These are phyloP conservation scores for Fusarium zealandicum DNA, from an alignment of 2,329 filamentous ascomycete genomes.

Conservation along the genomic window DNA sequence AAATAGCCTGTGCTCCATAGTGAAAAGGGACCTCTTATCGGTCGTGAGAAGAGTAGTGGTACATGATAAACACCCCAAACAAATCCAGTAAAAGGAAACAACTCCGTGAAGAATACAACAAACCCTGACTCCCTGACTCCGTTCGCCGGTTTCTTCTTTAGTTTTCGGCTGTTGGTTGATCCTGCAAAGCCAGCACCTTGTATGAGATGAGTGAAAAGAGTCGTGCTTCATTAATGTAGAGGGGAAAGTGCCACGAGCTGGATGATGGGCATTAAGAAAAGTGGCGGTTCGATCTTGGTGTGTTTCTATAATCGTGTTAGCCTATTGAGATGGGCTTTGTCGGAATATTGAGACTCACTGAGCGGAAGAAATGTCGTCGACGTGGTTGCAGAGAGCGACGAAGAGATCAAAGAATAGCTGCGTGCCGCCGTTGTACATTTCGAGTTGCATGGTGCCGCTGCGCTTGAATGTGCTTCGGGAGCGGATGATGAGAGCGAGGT, in stretches of 20 bases:
- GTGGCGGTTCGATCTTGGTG: slow-evolving; percentile 57
- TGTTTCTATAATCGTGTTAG: slow-evolving; percentile 41
- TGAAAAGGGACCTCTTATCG: slow-evolving; percentile 19
- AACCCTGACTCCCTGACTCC: slow-evolving; percentile 22
- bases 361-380: slow-evolving; percentile 70
- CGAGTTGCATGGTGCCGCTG: slow-evolving; percentile 93
- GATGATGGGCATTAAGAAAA: slow-evolving; percentile 38
- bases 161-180: slow-evolving; percentile 29
- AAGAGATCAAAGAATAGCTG: slow-evolving; percentile 93
- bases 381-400: slow-evolving; percentile 90
- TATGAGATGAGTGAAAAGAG: slow-evolving; percentile 11
- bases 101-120: slow-evolving; percentile 21
- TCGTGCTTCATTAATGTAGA: slow-evolving; percentile 39
- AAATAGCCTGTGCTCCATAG: slow-evolving; percentile 23
- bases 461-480: slow-evolving; percentile 88
- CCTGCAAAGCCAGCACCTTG: slow-evolving; percentile 19
- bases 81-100: slow-evolving; percentile 16
- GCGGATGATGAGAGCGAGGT: slow-evolving; percentile 89
- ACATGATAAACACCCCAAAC: slow-evolving; percentile 41
- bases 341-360: slow-evolving; percentile 53
- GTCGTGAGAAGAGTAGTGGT: slow-evolving; percentile 44
- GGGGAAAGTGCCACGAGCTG: neutral
- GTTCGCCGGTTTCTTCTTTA: slow-evolving; percentile 26
- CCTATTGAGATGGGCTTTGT: neutral
- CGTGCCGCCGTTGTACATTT: slow-evolving; percentile 86